Evolutionary conservation across 306 rosid species (phyloP).

Genomic region (Boehmeria nivea): DNA sequence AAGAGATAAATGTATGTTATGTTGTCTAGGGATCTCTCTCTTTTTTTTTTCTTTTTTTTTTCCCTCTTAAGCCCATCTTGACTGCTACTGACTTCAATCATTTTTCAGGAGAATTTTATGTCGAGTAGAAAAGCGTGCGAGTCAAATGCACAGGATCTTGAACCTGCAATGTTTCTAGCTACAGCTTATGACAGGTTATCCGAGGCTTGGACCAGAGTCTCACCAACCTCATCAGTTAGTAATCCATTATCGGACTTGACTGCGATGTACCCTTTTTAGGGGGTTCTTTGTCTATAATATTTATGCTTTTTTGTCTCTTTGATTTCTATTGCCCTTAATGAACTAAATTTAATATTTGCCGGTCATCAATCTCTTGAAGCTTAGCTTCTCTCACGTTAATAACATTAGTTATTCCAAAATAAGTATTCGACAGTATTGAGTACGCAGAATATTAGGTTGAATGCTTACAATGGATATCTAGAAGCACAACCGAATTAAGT

Average conservation of each 20-base stretch:
- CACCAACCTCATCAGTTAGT: conserved; percentile 63
- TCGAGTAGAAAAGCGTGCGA: conserved; percentile 54
- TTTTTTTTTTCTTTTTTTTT: conserved; percentile 2
- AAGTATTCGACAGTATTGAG: no score
- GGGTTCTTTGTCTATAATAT: not conserved
- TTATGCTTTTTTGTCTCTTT: conserved; percentile 6
- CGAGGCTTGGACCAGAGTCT: conserved; percentile 81
- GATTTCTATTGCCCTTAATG: not conserved
- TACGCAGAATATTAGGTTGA: no score
- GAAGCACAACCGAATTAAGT: no score
- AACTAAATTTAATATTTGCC: not conserved
- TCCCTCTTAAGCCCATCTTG: not conserved
- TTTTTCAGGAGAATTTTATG: conserved; percentile 62
- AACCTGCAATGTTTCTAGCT: conserved; percentile 71
- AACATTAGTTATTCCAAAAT: no score
- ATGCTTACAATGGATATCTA: no score
- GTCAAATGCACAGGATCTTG: conserved; percentile 38
- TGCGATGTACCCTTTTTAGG: not conserved
- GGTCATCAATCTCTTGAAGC: not conserved
- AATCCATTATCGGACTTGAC: conserved; percentile 13
- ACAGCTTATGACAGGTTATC: conserved; percentile 77
- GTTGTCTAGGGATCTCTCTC: conserved; percentile 5
- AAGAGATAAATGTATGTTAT: conserved; percentile 71
- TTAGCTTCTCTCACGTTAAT: not conserved
- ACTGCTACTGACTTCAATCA: not conserved